A percentile compares a stretch with the other conserved stretches of the same genome.
Evolutionary conservation across 1,284 basidiomycete genomes (phyloP).

Genomic region (Moesziomyces globuligerus): DNA sequence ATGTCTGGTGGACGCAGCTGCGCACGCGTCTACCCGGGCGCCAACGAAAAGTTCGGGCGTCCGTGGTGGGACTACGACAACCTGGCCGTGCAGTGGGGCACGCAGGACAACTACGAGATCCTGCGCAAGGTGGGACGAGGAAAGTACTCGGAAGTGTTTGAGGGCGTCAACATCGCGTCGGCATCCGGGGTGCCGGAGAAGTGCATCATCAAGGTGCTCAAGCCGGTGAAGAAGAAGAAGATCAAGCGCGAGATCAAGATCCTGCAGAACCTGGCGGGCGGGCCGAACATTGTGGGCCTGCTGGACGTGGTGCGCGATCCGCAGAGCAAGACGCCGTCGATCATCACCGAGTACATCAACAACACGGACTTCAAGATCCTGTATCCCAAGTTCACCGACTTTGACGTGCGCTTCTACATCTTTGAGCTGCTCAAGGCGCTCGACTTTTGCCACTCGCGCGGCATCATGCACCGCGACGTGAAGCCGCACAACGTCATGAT

Average conservation of each 20-base stretch:
- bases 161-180: constrained; percentile 87
- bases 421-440: constrained; percentile 95
- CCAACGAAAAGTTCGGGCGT: constrained; percentile 73
- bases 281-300: constrained; percentile 85
- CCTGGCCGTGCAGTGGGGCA: constrained; percentile 66
- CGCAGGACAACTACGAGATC: constrained; percentile 97
- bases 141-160: constrained; percentile 83
- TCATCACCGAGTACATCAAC: constrained; percentile 98
- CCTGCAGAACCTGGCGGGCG: constrained; percentile 93
- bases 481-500: constrained; percentile 99
- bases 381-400: constrained; percentile 93
- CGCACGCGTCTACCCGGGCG: constrained; percentile 73
- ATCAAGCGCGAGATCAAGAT: constrained; percentile 99
- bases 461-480: constrained; percentile 99
- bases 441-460: constrained; percentile 97
- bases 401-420: constrained; percentile 96
- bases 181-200: constrained; percentile 79
- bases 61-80: constrained; percentile 74
- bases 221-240: constrained; percentile 99
- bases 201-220: constrained; percentile 98
- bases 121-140: constrained; percentile 95
- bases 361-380: constrained; percentile 98
- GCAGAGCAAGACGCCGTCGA: constrained; percentile 91
- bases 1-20: constrained; percentile 50
- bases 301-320: constrained; percentile 93